Percentiles rank a stretch among this genome's conserved stretches.
Conservation (phyloP, 495 filamentous ascomycete genomes). For the Talaromyces stipitatus region DNA sequence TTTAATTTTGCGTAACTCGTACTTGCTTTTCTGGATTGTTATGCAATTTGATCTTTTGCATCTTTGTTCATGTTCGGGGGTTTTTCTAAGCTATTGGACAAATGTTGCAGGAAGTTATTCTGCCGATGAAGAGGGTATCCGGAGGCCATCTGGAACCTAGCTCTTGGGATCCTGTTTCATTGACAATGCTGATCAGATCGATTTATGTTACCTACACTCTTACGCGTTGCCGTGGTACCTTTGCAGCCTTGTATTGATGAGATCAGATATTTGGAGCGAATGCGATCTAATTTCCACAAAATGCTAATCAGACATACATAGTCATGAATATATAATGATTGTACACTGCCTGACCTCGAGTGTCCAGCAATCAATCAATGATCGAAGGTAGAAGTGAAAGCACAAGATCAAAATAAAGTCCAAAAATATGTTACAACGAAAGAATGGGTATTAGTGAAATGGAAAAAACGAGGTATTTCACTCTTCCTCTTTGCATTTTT, state of each 20-base stretch:
- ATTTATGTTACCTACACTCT: too few species aligned
- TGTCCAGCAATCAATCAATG: conserved; percentile 4
- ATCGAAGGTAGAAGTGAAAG: neutral
- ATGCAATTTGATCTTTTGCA: neutral
- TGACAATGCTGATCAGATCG: too few species aligned
- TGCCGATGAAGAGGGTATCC: too few species aligned
- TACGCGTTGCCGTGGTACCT: too few species aligned
- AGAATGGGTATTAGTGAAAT: neutral
- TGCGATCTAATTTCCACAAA: neutral
- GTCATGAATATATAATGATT: neutral
- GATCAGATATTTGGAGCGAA: neutral
- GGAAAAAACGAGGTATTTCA: neutral
- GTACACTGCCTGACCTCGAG: neutral
- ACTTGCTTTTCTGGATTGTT: neutral
- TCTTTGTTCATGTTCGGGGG: too few species aligned
- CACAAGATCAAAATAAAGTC: too few species aligned
- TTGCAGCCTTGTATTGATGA: too few species aligned
- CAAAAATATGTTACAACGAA: neutral
- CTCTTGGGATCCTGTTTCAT: too few species aligned
- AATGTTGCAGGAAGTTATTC: neutral
- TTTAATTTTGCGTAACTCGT: neutral
- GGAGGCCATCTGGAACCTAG: too few species aligned
- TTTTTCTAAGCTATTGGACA: neutral
- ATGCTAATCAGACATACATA: neutral
- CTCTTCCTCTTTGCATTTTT: too few species aligned